phyloP scores from a whole-genome alignment of 2,329 filamentous ascomycete species.

The Aspergillus sp. region DNA sequence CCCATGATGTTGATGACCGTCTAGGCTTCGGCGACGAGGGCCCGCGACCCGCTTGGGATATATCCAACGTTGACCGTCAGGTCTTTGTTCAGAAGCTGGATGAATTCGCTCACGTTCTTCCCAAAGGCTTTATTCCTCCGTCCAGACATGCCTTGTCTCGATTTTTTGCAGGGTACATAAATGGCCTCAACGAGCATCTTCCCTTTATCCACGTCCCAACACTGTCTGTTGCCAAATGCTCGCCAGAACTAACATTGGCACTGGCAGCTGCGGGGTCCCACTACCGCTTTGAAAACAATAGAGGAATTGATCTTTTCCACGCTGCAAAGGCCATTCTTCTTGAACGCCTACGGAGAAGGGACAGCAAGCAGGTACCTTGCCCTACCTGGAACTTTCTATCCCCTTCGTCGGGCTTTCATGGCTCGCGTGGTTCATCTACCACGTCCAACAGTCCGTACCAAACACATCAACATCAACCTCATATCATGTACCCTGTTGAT shows the following conservation, averaged over 20 bases:
- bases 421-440: conserved; percentile 47
- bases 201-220: conserved; percentile 58
- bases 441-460: conserved; percentile 51
- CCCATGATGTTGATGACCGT: conserved; percentile 50
- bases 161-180: conserved; percentile 57
- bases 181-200: conserved; percentile 56
- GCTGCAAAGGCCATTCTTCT: conserved; percentile 60
- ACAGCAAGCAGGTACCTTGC: conserved; percentile 50
- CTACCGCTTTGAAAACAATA: conserved; percentile 53
- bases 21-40: conserved; percentile 49
- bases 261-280: conserved; percentile 57
- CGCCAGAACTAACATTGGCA: conserved; percentile 56
- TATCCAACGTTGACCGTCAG: conserved; percentile 52
- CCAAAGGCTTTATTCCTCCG: conserved; percentile 53
- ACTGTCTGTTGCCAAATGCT: conserved; percentile 49
- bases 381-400: conserved; percentile 49
- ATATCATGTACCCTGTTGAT: conserved; percentile 37
- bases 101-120: conserved; percentile 51
- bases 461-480: conserved; percentile 36
- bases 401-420: conserved; percentile 42
- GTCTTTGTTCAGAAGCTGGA: conserved; percentile 50
- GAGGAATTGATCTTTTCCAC: conserved; percentile 62
- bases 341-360: conserved; percentile 56
- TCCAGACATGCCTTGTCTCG: conserved; percentile 54
- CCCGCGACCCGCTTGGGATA: conserved; percentile 51